Evolutionary conservation across 768 basidiomycete genomes (phyloP).

Genomic region (Boletus edulis): DNA sequence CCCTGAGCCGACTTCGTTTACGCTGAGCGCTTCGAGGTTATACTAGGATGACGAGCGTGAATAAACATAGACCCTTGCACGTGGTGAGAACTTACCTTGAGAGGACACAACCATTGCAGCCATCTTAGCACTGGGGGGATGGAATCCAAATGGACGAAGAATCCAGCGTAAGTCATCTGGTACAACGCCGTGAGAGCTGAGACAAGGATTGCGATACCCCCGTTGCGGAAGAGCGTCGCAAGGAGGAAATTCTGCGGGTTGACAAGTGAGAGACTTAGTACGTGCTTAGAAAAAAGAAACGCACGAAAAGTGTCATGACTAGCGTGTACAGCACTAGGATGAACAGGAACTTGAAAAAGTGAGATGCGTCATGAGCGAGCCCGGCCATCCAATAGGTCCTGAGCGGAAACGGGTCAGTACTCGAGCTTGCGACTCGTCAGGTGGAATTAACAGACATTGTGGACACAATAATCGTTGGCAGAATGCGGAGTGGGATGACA

Average conservation of each 20-base stretch:
- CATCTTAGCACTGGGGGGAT: constrained; percentile 93
- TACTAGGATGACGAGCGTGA: constrained; percentile 33
- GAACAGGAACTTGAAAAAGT: constrained; percentile 95
- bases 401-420: constrained; percentile 5
- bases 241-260: constrained; percentile 81
- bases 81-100: constrained; percentile 44
- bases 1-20: constrained; percentile 91
- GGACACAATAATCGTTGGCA: constrained; percentile 85
- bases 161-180: constrained; percentile 88
- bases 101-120: constrained; percentile 87
- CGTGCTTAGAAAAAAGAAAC: constrained; percentile 26
- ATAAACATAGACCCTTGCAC: not conserved
- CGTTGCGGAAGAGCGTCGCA: constrained; percentile 78
- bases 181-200: constrained; percentile 74
- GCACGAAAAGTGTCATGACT: constrained; percentile 81
- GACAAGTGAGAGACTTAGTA: not conserved
- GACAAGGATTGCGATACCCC: constrained; percentile 87
- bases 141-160: constrained; percentile 82
- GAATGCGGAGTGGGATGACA: constrained; percentile 80
- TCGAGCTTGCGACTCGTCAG: not conserved
- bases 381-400: constrained; percentile 98
- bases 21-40: constrained; percentile 78
- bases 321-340: constrained; percentile 84
- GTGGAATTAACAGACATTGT: constrained; percentile 58
- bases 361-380: constrained; percentile 67